Evolutionary conservation across 257 asterid genomes (phyloP), one percentile per base, ranked within the genome.

Genomic region (Forsythia suspensa): DNA sequence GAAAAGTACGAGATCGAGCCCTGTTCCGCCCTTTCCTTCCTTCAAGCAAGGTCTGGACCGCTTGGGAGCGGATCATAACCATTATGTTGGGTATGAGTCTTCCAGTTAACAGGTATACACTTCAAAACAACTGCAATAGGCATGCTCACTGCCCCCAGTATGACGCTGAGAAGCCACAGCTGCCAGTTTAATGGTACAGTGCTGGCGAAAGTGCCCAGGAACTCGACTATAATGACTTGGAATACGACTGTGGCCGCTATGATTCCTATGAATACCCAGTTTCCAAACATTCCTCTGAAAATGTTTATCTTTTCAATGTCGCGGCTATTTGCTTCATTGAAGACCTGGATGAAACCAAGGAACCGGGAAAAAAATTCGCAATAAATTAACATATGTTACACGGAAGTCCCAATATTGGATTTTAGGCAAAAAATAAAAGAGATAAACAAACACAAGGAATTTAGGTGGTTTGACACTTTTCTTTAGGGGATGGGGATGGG

Each of bases 261-360:
- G 85, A 94, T 89, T 15, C 94, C 91, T 15, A 80, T 20, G 87
- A 96, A 94, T 80, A 92, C 77, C 88, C 98, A 85, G 84, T 89
- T 94, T 12, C 88, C 75, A 38, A 94, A 86, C 79, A 96, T 77
- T 74, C 97, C 98, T 0, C 82, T 82, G 81, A 96, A 90, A 77
- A 96, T 84, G 83, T 94, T 92, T 76, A 96, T 91, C 95, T 92
- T 94, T 79, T 96, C 96, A 77, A 94, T 90, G 80, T 94, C 98
- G 7, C 99, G 94, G 86, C 98, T 94, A 92, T 96, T 96, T 81
- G 94, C 88, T 85, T 96, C 98, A n/a, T 96, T 96, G 90, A 96
- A 96, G 24, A 94, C 97, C 99, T 96, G 88, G 76, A 81, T n/a
- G 61, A 6, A 15, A 40, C 21, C 77, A 73, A 73, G 38, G 13